Conservation (phyloP, 495 filamentous ascomycete species). For the Talaromyces proteolyticus region DNA sequence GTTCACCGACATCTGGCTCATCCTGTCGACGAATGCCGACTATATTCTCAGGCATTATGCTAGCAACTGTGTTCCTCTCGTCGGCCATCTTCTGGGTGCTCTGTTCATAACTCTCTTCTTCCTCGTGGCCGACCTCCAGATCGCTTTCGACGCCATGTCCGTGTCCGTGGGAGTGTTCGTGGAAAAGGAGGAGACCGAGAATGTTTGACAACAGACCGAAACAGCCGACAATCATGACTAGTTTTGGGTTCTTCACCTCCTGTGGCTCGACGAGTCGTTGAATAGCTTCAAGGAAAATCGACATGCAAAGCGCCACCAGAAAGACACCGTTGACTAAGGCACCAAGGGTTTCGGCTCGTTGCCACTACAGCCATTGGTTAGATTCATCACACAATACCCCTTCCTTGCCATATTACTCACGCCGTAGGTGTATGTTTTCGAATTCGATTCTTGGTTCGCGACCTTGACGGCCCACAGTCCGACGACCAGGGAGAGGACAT, state of each 20-base stretch:
- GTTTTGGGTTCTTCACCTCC: conserved; percentile 70
- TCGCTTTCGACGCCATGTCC: conserved; percentile 28
- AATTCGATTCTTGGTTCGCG: conserved; percentile 67
- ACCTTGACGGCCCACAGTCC: conserved; percentile 94
- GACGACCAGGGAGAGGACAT: conserved; percentile 89
- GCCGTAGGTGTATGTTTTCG: conserved; percentile 89
- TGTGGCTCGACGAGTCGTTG: conserved; percentile 86
- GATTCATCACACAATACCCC: too few species aligned
- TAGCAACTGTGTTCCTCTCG: conserved; percentile 39
- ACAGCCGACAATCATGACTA: conserved; percentile 84
- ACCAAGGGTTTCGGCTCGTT: conserved; percentile 96
- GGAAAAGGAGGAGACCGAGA: conserved; percentile 80
- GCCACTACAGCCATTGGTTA: conserved; percentile 56
- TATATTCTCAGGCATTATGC: conserved; percentile 32
- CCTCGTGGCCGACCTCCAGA: conserved; percentile 31
- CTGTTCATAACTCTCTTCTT: conserved; percentile 37
- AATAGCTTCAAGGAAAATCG: conserved; percentile 91
- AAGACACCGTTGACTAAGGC: conserved; percentile 96
- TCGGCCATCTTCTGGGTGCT: conserved; percentile 27
- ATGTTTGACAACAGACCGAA: conserved; percentile 86
- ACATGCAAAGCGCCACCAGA: conserved; percentile 87
- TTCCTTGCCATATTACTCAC: too few species aligned
- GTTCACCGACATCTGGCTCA: conserved; percentile 35
- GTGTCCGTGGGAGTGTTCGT: conserved; percentile 81
- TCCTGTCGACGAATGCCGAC: conserved; percentile 13